phyloP scores from a whole-genome alignment of 352 stramenopile genomes.

The Globisporangium okanoganense region DNA sequence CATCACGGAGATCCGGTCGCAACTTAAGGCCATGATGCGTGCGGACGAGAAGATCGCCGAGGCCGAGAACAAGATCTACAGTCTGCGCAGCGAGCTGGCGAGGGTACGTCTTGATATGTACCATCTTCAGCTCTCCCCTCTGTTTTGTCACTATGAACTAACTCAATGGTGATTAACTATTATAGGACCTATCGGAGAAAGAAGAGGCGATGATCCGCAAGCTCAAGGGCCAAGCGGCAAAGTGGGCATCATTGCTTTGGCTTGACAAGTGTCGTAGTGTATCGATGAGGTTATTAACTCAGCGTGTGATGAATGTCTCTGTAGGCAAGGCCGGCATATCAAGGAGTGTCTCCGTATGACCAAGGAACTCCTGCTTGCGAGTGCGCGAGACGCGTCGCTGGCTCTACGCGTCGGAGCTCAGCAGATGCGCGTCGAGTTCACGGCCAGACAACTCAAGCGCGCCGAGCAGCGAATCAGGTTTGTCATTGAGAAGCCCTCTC shows the following conservation, averaged over 20 bases:
- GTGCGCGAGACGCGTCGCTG: constrained; percentile 49
- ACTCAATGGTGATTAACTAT: not conserved
- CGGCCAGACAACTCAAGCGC: constrained; percentile 50
- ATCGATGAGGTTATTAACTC: constrained; percentile 3
- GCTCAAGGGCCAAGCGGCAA: constrained; percentile 60
- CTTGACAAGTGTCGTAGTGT: not conserved
- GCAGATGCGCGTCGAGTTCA: constrained; percentile 68
- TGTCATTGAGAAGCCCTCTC: not conserved
- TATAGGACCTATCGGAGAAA: constrained; percentile 69
- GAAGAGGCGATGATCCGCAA: constrained; percentile 74
- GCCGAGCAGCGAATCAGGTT: constrained; percentile 47
- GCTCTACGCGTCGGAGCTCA: constrained; percentile 55
- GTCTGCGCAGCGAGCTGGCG: constrained; percentile 64
- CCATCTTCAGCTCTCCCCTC: not conserved
- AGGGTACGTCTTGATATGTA: constrained; percentile 28
- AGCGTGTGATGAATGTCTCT: not conserved
- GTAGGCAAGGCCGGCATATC: constrained; percentile 66
- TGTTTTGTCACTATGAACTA: not conserved
- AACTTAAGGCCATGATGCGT: constrained; percentile 65
- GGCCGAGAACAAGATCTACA: constrained; percentile 66
- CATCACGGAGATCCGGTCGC: constrained; percentile 64
- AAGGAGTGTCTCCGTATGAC: constrained; percentile 53
- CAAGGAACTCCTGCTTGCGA: constrained; percentile 42
- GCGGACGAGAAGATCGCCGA: constrained; percentile 74
- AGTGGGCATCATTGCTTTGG: constrained; percentile 30